phyloP scores from a whole-genome alignment of 2,329 filamentous ascomycete species.

The Acephala macrosclerotiorum region DNA sequence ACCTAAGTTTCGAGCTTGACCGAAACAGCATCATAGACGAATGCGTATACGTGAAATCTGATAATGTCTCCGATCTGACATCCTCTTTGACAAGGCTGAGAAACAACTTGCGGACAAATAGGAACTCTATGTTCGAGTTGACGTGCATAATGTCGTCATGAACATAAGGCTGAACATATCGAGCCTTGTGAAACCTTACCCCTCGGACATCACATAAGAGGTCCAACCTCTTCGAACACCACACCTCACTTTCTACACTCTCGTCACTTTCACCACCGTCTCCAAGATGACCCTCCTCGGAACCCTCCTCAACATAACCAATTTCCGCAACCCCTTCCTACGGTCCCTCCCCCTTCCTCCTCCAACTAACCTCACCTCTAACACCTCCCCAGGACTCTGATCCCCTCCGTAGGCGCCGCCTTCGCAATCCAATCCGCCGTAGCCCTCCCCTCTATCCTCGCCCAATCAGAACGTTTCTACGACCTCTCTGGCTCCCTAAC shows the following conservation, averaged over 20 bases:
- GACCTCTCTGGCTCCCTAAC: slow-evolving; percentile 72
- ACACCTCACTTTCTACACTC: neutral
- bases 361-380: neutral
- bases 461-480: slow-evolving; percentile 71
- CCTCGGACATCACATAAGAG: neutral
- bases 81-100: slow-evolving; percentile 3
- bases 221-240: neutral
- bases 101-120: slow-evolving; percentile 14
- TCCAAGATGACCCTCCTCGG: slow-evolving; percentile 46
- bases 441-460: slow-evolving; percentile 66
- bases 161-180: slow-evolving; percentile 18
- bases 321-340: slow-evolving; percentile 68
- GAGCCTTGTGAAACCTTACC: slow-evolving; percentile 10
- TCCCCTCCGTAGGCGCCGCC: slow-evolving; percentile 67
- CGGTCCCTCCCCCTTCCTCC: slow-evolving; percentile 41
- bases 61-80: neutral
- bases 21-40: neutral
- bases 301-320: slow-evolving; percentile 63
- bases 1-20: neutral
- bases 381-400: slow-evolving; percentile 52
- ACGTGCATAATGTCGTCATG: slow-evolving; percentile 27
- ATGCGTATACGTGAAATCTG: neutral
- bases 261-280: neutral
- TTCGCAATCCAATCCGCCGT: slow-evolving; percentile 69
- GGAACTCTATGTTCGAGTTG: slow-evolving; percentile 12